A percentile compares a stretch with the other conserved stretches of the same genome.
Conservation (phyloP, 83 land plant species). For the Picea abies region DNA sequence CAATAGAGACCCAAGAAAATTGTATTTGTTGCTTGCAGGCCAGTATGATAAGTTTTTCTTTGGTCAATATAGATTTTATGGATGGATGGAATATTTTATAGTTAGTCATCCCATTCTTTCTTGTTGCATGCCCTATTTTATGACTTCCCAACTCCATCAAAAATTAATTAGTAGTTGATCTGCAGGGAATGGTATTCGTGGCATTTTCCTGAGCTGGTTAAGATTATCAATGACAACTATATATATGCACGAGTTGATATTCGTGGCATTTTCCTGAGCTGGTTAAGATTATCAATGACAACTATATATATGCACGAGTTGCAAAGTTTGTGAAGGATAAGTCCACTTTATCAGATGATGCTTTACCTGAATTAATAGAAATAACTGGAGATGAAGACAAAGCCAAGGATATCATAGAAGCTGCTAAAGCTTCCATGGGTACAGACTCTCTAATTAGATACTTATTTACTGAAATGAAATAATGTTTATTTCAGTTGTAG, state of each 20-base stretch:
- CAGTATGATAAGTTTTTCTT: no score
- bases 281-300: no score
- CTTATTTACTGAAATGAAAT: not conserved
- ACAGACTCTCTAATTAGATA: not conserved
- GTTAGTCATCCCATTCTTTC: not conserved
- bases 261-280: no score
- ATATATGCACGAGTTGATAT: constrained; percentile 85
- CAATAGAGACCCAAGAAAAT: no score
- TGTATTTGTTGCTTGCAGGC: no score
- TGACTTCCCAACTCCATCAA: not conserved
- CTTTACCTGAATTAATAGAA: constrained; percentile 70
- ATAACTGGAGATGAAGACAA: constrained; percentile 95
- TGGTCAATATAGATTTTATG: no score
- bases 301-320: no score
- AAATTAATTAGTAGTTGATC: not conserved
- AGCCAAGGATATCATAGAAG: constrained; percentile 88
- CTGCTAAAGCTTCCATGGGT: constrained; percentile 98
- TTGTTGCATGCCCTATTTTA: not conserved
- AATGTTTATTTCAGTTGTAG: not conserved
- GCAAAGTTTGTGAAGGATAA: constrained; percentile 82
- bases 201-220: constrained; percentile 98
- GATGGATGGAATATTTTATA: not conserved
- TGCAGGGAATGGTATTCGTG: constrained; percentile 97
- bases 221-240: constrained; percentile 93
- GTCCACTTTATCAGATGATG: constrained; percentile 61